Conservation (phyloP, 2,329 filamentous ascomycete species). For the Aspergillus calidoustus region DNA sequence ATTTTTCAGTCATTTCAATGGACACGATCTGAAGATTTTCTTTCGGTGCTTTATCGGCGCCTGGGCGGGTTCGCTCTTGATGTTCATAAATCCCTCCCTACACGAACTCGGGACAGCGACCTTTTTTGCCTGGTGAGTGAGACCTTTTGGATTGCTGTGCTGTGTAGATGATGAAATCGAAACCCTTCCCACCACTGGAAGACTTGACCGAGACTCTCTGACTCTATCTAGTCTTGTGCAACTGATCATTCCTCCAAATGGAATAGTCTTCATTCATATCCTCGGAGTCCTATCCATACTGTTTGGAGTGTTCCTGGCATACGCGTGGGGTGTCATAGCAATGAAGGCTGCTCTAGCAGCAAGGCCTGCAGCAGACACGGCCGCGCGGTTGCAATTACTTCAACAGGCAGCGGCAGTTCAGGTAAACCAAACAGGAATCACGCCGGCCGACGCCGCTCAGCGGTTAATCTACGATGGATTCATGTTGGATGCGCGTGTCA, state of each 20-base stretch:
- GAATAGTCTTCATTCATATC: conserved; percentile 53
- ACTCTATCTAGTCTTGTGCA: conserved; percentile 38
- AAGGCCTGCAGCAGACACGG: conserved; percentile 45
- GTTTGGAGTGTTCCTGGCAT: conserved; percentile 53
- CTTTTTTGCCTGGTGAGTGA: conserved; percentile 46
- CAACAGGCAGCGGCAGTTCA: conserved; percentile 31
- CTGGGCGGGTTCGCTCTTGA: conserved; percentile 53
- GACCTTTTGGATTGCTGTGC: too few species aligned
- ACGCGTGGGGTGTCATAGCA: conserved; percentile 55
- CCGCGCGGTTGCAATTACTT: conserved; percentile 40
- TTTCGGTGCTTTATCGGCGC: conserved; percentile 53
- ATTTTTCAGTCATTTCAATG: conserved; percentile 52
- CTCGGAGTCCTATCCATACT: conserved; percentile 50
- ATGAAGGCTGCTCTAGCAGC: conserved; percentile 56
- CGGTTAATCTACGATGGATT: conserved; percentile 50
- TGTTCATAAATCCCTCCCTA: conserved; percentile 53
- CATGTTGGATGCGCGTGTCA: conserved; percentile 55
- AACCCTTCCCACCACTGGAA: too few species aligned
- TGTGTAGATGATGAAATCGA: too few species aligned
- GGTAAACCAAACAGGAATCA: conserved; percentile 37
- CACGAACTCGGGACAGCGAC: conserved; percentile 49
- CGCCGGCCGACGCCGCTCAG: conserved; percentile 35
- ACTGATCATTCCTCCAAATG: conserved; percentile 52
- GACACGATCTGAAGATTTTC: conserved; percentile 52
- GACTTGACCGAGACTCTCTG: too few species aligned